These are phyloP conservation scores for Candida tetrigidarum DNA, from an alignment of 1,139 yeast genomes.

Conservation along the genomic window DNA sequence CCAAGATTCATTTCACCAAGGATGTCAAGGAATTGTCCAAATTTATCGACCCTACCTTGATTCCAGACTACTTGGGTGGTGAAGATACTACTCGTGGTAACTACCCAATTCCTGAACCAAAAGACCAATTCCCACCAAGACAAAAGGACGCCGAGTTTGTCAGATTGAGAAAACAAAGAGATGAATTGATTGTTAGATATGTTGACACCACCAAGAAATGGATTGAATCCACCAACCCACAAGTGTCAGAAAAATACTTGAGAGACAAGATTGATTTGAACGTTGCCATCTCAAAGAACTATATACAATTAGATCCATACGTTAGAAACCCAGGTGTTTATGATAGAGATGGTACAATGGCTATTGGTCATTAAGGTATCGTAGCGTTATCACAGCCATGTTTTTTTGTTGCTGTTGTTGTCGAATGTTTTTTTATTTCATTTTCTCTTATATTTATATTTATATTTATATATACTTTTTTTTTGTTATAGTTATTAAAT, in stretches of 20 bases:
- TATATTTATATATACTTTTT: no score
- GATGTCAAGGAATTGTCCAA: conserved; percentile 36
- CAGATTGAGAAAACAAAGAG: conserved; percentile 35
- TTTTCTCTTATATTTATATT: not conserved
- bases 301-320: conserved; percentile 44
- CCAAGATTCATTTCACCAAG: conserved; percentile 49
- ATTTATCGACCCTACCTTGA: conserved; percentile 35
- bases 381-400: not conserved
- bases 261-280: conserved; percentile 41
- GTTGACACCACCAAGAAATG: conserved; percentile 44
- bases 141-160: conserved; percentile 33
- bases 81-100: conserved; percentile 30
- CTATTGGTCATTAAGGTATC: conserved; percentile 15
- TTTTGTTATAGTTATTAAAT: no score
- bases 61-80: conserved; percentile 49
- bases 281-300: conserved; percentile 34
- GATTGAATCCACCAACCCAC: conserved; percentile 47
- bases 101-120: conserved; percentile 35
- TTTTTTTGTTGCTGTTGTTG: no score
- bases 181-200: conserved; percentile 31
- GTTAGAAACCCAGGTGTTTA: conserved; percentile 41
- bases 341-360: conserved; percentile 38
- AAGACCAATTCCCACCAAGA: conserved; percentile 37
- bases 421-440: not conserved
- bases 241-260: conserved; percentile 41